Base-by-base conservation (phyloP, 805 yeast species). In the Schwanniomyces polymorphus region DNA sequence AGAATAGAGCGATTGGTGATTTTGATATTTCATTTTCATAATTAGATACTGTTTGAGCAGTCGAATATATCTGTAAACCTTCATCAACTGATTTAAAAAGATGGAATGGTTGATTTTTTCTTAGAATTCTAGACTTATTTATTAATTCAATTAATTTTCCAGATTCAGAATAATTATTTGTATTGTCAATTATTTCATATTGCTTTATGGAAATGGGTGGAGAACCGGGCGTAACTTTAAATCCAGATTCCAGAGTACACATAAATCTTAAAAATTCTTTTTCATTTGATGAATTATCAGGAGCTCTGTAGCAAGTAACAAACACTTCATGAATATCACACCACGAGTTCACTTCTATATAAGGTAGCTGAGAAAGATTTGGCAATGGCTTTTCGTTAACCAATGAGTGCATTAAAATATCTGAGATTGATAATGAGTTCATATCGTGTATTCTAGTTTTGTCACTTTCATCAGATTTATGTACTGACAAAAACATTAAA, bases 341-440 rank as follows among this genome's bases (percentile, higher is more conserved):
- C 88, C 94, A 89, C 3, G 79, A 75, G 10, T 71, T 74, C 5
- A 91, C 97, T 50, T 69, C 72, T 72, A 92, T 73, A 25, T 72
- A 70, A 0, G 97, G 97, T 14, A 91, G 67, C 26, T 49, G 53
- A 0, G 65, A 56, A 34, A 79, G 73, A 3, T 59, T 53, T 48
- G 78, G 67, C 37, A 92, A 74, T 0, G 96, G 94, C 21, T 84
- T 85, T 57, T 89, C 95, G 61, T 92, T 92, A 27, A 88, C 81
- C 60, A 92, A 73, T 0, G 97, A 89, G 58, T 91, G 96, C 96
- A 91, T 89, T 49, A 92, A 68, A 41, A 89, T 76, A 63, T 91
- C 97, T 0, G 96, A 78, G 11, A 87, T 73, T 2, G 85, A 75
- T 2, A 94, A 87, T 41, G 72, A 75, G 16, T 46, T 43, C 4